phyloP scores from a whole-genome alignment of 495 filamentous ascomycete species.

The Daldinia vernicosa region DNA sequence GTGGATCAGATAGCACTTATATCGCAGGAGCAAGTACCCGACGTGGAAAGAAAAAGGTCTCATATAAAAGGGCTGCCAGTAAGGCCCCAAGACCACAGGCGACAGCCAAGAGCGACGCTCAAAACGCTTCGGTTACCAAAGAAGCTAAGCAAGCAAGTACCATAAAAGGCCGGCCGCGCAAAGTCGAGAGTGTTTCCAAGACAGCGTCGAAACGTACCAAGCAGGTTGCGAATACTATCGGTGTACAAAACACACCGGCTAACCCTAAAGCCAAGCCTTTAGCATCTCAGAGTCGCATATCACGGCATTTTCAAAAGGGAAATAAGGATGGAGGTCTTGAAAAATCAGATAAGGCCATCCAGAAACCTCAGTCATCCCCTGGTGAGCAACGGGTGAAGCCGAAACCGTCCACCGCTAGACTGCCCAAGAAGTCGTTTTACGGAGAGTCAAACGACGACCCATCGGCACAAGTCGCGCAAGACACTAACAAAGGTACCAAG shows the following conservation, averaged over 20 bases:
- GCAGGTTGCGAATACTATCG: background rate
- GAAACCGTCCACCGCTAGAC: background rate
- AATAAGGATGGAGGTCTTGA: background rate
- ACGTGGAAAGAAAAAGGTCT: slow-evolving; percentile 16
- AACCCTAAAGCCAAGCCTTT: background rate
- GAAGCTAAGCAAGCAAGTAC: background rate
- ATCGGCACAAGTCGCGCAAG: background rate
- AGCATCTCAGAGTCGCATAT: background rate
- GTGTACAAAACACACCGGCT: background rate
- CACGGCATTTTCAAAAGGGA: background rate
- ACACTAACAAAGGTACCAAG: background rate
- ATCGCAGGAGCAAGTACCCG: slow-evolving; percentile 4
- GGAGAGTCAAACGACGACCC: background rate
- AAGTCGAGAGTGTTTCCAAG: slow-evolving; percentile 4
- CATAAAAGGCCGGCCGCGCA: slow-evolving; percentile 6
- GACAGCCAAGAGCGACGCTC: background rate
- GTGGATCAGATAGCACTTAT: slow-evolving; percentile 29
- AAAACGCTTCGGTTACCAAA: slow-evolving; percentile 3
- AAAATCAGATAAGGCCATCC: background rate
- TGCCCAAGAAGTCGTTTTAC: slow-evolving; percentile 33
- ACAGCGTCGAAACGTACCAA: slow-evolving; percentile 3
- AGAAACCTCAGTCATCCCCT: slow-evolving; percentile 9
- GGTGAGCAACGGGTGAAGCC: background rate
- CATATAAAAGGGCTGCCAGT: slow-evolving; percentile 2
- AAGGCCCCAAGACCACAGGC: slow-evolving; percentile 15